Evolutionary conservation across 805 yeast species (phyloP).

Genomic region (Candida quercuum): DNA sequence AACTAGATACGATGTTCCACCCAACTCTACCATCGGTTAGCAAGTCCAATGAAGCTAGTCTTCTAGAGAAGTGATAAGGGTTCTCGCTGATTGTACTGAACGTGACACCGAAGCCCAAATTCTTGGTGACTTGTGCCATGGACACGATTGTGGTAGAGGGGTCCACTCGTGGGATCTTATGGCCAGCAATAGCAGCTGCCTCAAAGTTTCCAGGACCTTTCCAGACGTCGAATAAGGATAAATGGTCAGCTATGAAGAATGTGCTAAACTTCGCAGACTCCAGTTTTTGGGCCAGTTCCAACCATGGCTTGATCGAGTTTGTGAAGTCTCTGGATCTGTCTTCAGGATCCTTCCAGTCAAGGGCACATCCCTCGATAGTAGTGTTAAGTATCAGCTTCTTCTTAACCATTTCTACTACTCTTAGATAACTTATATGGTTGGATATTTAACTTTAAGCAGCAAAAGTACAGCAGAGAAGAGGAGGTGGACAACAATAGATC

Average conservation of each 20-base stretch:
- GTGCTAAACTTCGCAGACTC: slow-evolving; percentile 32
- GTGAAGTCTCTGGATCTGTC: slow-evolving; percentile 1
- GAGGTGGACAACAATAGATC: too few species aligned
- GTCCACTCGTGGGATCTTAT: slow-evolving; percentile 24
- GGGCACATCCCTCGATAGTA: too few species aligned
- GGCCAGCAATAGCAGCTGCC: slow-evolving; percentile 23
- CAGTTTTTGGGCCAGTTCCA: slow-evolving; percentile 28
- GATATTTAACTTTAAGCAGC: too few species aligned
- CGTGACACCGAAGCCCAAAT: slow-evolving; percentile 33
- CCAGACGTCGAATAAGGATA: slow-evolving; percentile 32
- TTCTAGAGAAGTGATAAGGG: slow-evolving; percentile 28
- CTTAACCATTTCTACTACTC: too few species aligned
- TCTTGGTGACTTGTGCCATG: slow-evolving; percentile 35
- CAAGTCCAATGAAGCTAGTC: slow-evolving; percentile 34
- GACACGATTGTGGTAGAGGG: slow-evolving; percentile 27
- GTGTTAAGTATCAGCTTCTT: too few species aligned
- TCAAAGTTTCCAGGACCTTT: slow-evolving; percentile 28
- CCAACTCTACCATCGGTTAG: slow-evolving; percentile 34
- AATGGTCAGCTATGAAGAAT: slow-evolving; percentile 31
- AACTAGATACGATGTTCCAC: slow-evolving; percentile 30
- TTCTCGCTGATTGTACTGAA: slow-evolving; percentile 36
- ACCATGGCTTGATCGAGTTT: slow-evolving; percentile 14
- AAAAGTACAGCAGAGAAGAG: too few species aligned
- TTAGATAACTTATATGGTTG: too few species aligned
- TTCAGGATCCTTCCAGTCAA: slow-evolving; percentile 1